Evolutionary conservation across 202 grass and related monocot species (phyloP).

Genomic region (Carex sylvatica): DNA sequence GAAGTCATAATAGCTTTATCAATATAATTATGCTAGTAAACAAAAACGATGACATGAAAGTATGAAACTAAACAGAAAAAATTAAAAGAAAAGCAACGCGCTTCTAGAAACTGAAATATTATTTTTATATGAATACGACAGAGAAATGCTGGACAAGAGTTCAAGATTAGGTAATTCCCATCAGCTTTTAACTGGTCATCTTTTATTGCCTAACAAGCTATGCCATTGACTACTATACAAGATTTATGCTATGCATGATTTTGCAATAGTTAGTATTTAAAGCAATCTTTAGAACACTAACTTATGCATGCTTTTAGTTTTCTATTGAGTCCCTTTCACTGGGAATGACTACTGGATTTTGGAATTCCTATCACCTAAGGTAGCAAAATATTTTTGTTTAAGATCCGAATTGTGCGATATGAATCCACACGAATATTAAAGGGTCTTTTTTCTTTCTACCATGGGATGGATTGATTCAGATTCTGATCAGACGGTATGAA

Average conservation of each 20-base stretch:
- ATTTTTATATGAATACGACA: background rate
- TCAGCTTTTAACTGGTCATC: background rate
- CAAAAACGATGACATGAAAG: background rate
- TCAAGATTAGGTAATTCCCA: background rate
- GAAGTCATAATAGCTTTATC: too few relatives aligned
- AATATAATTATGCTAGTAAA: background rate
- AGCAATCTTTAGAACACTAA: background rate
- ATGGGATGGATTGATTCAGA: too few relatives aligned
- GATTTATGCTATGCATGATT: background rate
- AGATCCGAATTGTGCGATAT: too few relatives aligned
- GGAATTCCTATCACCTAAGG: too few relatives aligned
- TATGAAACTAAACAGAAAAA: background rate
- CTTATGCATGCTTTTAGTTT: background rate
- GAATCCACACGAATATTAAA: too few relatives aligned
- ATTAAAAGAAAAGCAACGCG: background rate
- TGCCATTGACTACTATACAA: background rate
- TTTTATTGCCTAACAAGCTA: background rate
- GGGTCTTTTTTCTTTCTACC: too few relatives aligned
- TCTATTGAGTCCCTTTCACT: background rate
- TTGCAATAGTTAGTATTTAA: background rate
- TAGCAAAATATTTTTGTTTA: too few relatives aligned
- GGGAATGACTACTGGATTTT: background rate
- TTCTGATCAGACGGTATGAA: too few relatives aligned
- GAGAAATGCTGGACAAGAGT: background rate
- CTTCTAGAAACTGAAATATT: background rate